phyloP scores from a whole-genome alignment of 495 filamentous ascomycete genomes.

The Penicillium odoratum region DNA sequence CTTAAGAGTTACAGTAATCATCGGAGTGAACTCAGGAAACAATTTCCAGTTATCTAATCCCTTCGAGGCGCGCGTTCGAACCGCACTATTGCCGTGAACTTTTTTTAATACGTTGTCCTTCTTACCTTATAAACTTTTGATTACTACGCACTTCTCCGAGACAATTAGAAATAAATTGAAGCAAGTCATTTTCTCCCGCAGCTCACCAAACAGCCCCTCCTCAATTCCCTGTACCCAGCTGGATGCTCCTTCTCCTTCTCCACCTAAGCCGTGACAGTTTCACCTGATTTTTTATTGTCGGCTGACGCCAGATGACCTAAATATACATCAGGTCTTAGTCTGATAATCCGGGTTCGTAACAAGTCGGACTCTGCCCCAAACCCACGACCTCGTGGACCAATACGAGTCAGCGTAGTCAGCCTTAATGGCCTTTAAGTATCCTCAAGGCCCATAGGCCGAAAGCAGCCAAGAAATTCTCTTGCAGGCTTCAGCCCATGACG shows the following conservation, averaged over 20 bases:
- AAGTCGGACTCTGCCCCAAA: background rate
- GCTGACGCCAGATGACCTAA: background rate
- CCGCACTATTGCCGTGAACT: no score
- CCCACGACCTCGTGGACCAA: background rate
- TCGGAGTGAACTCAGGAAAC: no score
- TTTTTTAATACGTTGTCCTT: no score
- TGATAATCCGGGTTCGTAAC: background rate
- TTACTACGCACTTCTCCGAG: no score
- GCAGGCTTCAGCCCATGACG: background rate
- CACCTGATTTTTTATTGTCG: background rate
- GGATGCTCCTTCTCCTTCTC: background rate
- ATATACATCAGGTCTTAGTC: background rate
- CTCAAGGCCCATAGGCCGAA: background rate
- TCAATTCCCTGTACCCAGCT: background rate
- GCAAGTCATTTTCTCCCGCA: no score
- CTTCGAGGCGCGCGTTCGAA: no score
- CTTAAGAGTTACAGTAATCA: no score
- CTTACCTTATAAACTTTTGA: no score
- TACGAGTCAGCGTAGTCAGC: background rate
- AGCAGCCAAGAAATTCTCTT: background rate
- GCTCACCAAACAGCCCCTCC: background rate
- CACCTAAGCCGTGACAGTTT: background rate
- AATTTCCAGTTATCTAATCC: no score
- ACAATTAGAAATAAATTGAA: no score
- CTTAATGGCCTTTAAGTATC: constrained; percentile 2